Evolutionary conservation across 2,329 filamentous ascomycete genomes (phyloP), one percentile per base, ranked within the genome.

Genomic region (Trichoderma sp.): DNA sequence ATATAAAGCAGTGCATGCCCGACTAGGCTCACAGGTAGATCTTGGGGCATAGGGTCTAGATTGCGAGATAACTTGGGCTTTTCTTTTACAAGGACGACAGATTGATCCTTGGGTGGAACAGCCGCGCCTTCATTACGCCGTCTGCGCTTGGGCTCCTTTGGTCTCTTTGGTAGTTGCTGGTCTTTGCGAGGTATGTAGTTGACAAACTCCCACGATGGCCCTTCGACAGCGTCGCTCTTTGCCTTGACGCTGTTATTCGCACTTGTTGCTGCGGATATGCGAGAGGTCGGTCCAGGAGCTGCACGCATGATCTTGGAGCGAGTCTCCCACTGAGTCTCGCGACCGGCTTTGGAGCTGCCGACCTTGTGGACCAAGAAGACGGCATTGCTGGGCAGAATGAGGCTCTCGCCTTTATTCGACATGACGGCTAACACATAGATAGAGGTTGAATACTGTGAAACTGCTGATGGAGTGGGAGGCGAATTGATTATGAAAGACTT

Each of bases 291-390:
- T 17, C 15, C 35, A 2, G 63, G 63, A 22, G 63, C 63, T 3
- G 52, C 37, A 29, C 63, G 63, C 63, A 65, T 65, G 4, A 52
- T 25, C 19, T 65, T 65, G 19, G 63, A 27, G 52, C 63, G 63
- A 48, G 63, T 65, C 29, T 65, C 63, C 63, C 63, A 65, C 19
- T 65, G 48, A 32, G 35, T 29, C 9, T 10, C 60, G 29, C 25
- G 60, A 12, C 60, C 60, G 34, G 48, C 48, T 32, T 64, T 53
- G 4, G 60, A 45, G 50, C 50, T 53, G 61, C 61, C 37, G 22
- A 65, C 63, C 29, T 65, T 65, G 63, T 65, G 63, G 53, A 65
- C 63, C 5, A 65, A 52, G 52, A 65, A 65, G 39, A 65, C 50
- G 22, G 63, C 63, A 35, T 65, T 57, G 37, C 63, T 65, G 37